Base-by-base conservation (phyloP, 192 early-diverging fungal genomes). In the Rhizophagus clarus region DNA sequence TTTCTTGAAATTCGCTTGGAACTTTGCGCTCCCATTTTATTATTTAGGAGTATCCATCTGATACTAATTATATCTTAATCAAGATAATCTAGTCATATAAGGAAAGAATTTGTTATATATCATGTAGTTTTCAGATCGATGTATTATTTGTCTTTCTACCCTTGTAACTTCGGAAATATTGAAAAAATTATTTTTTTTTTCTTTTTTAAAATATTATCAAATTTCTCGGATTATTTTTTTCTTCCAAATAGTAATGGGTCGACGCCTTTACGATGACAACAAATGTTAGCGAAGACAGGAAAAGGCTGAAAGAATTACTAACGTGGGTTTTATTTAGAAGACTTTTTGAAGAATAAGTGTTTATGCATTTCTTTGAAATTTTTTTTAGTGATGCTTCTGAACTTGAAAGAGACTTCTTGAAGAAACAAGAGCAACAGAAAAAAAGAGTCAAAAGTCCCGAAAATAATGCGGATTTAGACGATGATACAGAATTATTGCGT, bases 261-360 rank as follows among this genome's bases (percentile, higher is more conserved):
- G 45, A 77, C 68, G 40, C 64, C 47, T 79, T 60, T 69, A 79
- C 68, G 49, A 79, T 69, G 77, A 60, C 77, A 79, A 79, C 77
- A 37, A 79, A 79, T 79, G 77, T 60, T 79, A 79, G 45, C 77
- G 77, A 79, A 79, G 77, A 79, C 42, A 60, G 77, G 77, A 70
- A 69, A 70, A 79, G 67, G 68, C 42, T 79, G 60, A 79, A 79
- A 34, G 77, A 79, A 24, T 37, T 79, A 60, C 49, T 79, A 69
- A 60, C 11, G 77, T 77, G 45, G 2, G 56, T 77, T 20, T 45
- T 45, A 45, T 12, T 45, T 45, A 22, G 37, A 70, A 2, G 14
- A 4, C 20, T 12, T 72, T 45, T 42, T 22, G 11, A 22, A 31
- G 49, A 20, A 56, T 56, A 56, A 12, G 2, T 45, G 42, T 45